These are phyloP conservation scores for Neonectria faginata DNA, from an alignment of 2,329 filamentous ascomycete genomes.

Conservation along the genomic window DNA sequence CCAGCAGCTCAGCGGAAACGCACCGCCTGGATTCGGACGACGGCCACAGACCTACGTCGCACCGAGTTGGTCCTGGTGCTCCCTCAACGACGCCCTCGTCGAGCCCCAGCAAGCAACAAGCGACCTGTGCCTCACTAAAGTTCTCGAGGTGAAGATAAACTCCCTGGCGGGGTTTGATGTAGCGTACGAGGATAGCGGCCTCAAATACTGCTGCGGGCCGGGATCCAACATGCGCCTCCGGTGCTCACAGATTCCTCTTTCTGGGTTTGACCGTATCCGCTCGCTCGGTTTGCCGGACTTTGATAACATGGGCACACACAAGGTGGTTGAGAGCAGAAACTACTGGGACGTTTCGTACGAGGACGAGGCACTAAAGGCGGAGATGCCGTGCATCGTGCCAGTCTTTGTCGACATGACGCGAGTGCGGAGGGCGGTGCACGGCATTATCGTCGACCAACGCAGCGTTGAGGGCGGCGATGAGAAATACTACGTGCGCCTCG, in stretches of 20 bases:
- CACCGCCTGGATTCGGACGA: conserved; percentile 6
- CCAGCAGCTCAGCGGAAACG: conserved; percentile 1
- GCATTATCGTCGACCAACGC: conserved; percentile 9
- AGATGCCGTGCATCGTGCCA: conserved; percentile 15
- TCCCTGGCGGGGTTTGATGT: background rate
- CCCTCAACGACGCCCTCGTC: conserved; percentile 23
- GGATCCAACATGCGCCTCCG: conserved; percentile 13
- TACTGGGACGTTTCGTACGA: conserved; percentile 28
- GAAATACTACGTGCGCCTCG: conserved; percentile 7
- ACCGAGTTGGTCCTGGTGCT: conserved; percentile 33
- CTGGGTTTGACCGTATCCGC: background rate
- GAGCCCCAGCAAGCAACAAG: conserved; percentile 12
- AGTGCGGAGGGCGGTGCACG: conserved; percentile 6
- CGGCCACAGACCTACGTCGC: conserved; percentile 7
- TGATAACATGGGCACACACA: background rate
- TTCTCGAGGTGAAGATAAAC: conserved; percentile 9
- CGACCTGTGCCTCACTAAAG: conserved; percentile 1
- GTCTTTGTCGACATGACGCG: conserved; percentile 17
- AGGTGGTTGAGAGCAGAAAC: background rate
- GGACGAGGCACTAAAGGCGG: conserved; percentile 19
- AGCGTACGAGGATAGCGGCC: background rate
- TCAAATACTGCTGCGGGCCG: conserved; percentile 18
- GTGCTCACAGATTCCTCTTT: conserved; percentile 22
- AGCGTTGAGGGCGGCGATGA: background rate
- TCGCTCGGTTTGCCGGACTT: background rate